Evolutionary conservation across 2,329 filamentous ascomycete genomes (phyloP), one percentile per base, ranked within the genome.

Genomic region (Neonectria coccinea): DNA sequence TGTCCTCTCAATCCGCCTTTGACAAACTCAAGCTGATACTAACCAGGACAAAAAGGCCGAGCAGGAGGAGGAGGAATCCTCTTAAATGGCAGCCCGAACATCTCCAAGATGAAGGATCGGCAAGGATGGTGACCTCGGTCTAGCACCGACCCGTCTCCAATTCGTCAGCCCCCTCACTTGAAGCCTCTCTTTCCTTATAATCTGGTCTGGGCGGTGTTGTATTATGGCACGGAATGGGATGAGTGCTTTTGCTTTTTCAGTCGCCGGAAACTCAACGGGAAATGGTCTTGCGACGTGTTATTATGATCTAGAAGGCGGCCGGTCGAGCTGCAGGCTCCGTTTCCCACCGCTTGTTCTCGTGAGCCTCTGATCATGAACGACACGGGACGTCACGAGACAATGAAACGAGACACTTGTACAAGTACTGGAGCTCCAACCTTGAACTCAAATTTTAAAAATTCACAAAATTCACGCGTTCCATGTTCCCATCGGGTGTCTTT

Each of bases 11-110:
- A 64, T 67, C 57, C 62, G 69, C 8, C 10, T 22, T 14, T 3
- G 9, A 27, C 16, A 14, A 11, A 31, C 12, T 39, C 8, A 39
- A 59, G 36, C 64, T 62, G 48, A 67, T 58, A 67, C 78, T 80
- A 75, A 78, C 69, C 55, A 65, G 33, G 5, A 27, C 62, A 62
- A 62, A 76, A 73, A 89, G 85, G 86, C 86, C 77, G 85, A 83
- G 66, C 86, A 83, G 73, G 86, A 87, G 68, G 88, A 90, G 75
- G 86, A 87, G 65, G 88, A 90, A 74, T 83, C 81, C 50, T 79
- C 79, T 56, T 83, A 74, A 69, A 60, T 36, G 39, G 67, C 45
- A 62, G 63, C 25, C 20, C 41, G 22, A 47, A 50, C n/a, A 33
- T 51, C 27, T 27, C 36, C 48, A 33, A 20, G 27, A 20, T 51